Evolutionary conservation across 169 alveolate species (phyloP).

Genomic region (Cryptosporidium sp.): DNA sequence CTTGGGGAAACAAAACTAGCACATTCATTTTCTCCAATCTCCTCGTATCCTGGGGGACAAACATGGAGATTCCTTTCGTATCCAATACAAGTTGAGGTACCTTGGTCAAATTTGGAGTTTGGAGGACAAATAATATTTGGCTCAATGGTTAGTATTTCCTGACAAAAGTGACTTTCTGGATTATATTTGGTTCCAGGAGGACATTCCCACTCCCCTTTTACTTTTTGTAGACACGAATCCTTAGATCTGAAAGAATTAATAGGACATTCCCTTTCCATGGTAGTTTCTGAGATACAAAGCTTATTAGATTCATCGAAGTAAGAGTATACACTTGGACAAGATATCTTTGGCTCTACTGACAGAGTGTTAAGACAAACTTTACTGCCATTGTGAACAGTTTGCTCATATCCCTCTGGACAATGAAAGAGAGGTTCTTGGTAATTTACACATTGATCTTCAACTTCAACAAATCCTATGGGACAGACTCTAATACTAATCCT

Average conservation of each 20-base stretch:
- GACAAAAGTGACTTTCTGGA: constrained; percentile 15
- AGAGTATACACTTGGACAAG: constrained; percentile 28
- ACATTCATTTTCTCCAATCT: constrained; percentile 49
- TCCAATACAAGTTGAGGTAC: constrained; percentile 49
- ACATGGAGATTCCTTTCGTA: constrained; percentile 25
- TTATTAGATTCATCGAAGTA: constrained; percentile 16
- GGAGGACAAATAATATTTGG: constrained; percentile 57
- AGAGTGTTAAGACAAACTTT: constrained; percentile 26
- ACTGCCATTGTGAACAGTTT: constrained; percentile 26
- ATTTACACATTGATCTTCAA: constrained; percentile 24
- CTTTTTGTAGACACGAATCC: constrained; percentile 38
- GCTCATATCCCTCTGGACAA: constrained; percentile 57
- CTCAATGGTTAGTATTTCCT: constrained; percentile 18
- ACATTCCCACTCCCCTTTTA: constrained; percentile 53
- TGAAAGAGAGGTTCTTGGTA: constrained; percentile 37
- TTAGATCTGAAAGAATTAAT: constrained; percentile 5
- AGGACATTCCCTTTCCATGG: constrained; percentile 39
- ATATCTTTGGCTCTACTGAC: constrained; percentile 38
- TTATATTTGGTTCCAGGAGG: constrained; percentile 68
- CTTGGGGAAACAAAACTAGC: constrained; percentile 48
- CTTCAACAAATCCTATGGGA: constrained; percentile 61
- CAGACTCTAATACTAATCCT: constrained; percentile 8
- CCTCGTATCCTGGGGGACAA: constrained; percentile 74
- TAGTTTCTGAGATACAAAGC: constrained; percentile 24
- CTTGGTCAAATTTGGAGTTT: constrained; percentile 45